Conservation (phyloP, 768 basidiomycete genomes). For the Lepiota venenata region DNA sequence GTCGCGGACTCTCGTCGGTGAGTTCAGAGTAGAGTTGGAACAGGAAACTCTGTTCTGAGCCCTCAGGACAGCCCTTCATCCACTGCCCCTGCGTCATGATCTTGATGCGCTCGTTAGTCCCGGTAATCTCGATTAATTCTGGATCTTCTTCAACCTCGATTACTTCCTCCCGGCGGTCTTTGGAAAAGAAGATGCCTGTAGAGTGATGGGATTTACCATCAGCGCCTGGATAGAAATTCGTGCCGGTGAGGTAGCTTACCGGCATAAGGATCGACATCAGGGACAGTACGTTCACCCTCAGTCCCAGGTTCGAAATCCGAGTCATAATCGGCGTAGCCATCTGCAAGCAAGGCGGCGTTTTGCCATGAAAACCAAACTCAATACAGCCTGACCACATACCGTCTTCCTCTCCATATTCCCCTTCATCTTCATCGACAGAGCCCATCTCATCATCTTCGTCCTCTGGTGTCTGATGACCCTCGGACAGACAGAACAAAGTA, state of each 20-base stretch:
- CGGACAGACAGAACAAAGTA: neutral
- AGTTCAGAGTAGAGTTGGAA: constrained; percentile 83
- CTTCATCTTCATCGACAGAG: constrained; percentile 50
- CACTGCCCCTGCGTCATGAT: constrained; percentile 88
- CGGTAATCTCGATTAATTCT: constrained; percentile 44
- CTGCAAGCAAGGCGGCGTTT: constrained; percentile 25
- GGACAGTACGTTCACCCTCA: constrained; percentile 35
- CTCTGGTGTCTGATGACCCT: constrained; percentile 47
- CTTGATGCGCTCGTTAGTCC: constrained; percentile 43
- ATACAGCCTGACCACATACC: neutral
- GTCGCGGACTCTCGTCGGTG: constrained; percentile 48
- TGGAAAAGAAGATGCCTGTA: constrained; percentile 90
- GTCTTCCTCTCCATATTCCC: constrained; percentile 41
- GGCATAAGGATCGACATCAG: constrained; percentile 85
- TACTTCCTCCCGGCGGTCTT: constrained; percentile 87
- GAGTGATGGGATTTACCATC: constrained; percentile 2
- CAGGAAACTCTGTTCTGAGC: constrained; percentile 84
- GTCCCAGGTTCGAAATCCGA: constrained; percentile 63
- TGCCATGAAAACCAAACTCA: neutral
- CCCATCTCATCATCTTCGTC: constrained; percentile 49
- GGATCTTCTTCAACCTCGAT: constrained; percentile 88
- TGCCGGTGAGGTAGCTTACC: constrained; percentile 38
- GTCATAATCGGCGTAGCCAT: constrained; percentile 77
- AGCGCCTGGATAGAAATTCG: constrained; percentile 3
- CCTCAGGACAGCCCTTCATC: constrained; percentile 98